Percentiles rank a stretch among this genome's conserved stretches.
Conservation (phyloP, 208 protist species). For the Tritrichomonas foetus region DNA sequence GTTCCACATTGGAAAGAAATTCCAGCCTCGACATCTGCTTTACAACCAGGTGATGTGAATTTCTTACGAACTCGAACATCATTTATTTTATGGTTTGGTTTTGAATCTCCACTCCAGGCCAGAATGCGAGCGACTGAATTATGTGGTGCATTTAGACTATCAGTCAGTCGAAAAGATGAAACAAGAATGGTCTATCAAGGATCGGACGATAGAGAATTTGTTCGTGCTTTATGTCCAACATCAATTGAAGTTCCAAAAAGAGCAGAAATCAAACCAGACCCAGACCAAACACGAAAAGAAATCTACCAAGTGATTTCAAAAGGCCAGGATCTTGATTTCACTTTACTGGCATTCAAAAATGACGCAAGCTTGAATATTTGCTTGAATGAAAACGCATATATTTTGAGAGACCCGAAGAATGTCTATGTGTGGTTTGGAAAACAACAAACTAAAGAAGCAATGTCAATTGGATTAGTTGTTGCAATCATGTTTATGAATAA, state of each 20-base stretch:
- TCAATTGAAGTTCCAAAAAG: not conserved
- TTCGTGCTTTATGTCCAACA: not conserved
- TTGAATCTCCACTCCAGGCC: not conserved
- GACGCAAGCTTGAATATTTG: not conserved
- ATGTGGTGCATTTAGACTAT: not conserved
- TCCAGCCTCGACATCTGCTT: not conserved
- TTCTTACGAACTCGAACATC: not conserved
- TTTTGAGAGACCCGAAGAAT: not conserved
- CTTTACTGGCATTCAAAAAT: not conserved
- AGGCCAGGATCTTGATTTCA: not conserved
- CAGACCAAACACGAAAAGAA: not conserved
- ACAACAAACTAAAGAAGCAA: not conserved
- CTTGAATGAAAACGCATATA: not conserved
- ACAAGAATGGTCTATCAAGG: slow-evolving; percentile 8
- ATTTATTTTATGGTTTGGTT: slow-evolving; percentile 7
- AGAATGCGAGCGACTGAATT: not conserved
- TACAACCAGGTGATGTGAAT: not conserved
- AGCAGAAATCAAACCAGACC: not conserved
- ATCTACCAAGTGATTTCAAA: slow-evolving; percentile 23
- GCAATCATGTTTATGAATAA: slow-evolving; percentile 16
- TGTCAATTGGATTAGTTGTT: not conserved
- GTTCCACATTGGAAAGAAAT: slow-evolving; percentile 34
- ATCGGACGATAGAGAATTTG: not conserved
- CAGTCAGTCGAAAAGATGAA: not conserved
- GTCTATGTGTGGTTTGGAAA: slow-evolving; percentile 31